Evolutionary conservation across 2,329 filamentous ascomycete species (phyloP), one percentile per base, ranked within the genome.

Genomic region (Trichothecium roseum): DNA sequence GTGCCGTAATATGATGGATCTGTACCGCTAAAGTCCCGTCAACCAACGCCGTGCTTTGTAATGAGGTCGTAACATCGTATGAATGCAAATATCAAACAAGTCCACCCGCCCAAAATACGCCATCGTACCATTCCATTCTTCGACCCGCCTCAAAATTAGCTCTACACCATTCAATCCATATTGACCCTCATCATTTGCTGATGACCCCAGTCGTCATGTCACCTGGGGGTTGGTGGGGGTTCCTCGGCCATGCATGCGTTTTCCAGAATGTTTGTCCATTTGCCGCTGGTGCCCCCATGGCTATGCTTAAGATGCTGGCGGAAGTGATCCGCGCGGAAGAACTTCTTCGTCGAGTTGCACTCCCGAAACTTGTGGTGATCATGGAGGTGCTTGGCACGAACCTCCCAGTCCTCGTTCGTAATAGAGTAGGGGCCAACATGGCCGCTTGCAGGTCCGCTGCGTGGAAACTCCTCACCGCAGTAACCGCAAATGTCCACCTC

Each of bases 231-330:
- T 16, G 30, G 35, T 20, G 75, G 69, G 36, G 94, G 87, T 54
- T 94, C 71, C 37, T 81, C 88, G 57, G 88, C 78, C 85, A 96
- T 94, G 62, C 91, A 98, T 5, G 88, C 86, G 53, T 86, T 93
- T 56, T 98, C 91, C 24, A 98, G 69, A 72, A 94, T 88, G 59
- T 96, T 96, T 10, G 91, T 98, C 91, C 91, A 98, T 60, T 96
- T 96, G 22, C 91, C 91, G 58, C 87, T 95, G 1, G 86, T 89
- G 26, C 91, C 91, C 27, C 84, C 85, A 60, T 96, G 91, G 56
- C 87, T 95, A 57, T 98, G 91, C 67, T 96, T 98, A 39, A 98
- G 68, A 60, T 98, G 91, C 59, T 98, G 91, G 40, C 91, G 79
- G 68, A 98, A 98, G 57, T 98, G 91, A 57, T 98, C 91, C 24